phyloP scores from a whole-genome alignment of 305 asterid species.

The Plantago coronopus region DNA sequence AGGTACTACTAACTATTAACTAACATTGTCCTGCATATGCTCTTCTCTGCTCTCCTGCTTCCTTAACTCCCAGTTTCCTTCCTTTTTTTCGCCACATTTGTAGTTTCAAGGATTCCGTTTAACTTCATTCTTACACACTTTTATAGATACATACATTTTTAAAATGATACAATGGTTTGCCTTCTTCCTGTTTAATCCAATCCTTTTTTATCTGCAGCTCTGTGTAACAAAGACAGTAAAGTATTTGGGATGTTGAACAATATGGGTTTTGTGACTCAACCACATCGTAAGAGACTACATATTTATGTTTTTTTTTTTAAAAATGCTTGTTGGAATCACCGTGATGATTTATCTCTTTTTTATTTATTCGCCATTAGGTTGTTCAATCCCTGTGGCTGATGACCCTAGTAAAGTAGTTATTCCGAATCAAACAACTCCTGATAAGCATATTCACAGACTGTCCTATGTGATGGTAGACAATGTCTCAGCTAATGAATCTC shows the following conservation, averaged over 20 bases:
- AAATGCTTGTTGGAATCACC: constrained; percentile 5
- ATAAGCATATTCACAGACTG: constrained; percentile 49
- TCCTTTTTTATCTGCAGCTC: constrained; percentile 49
- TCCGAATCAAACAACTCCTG: constrained; percentile 57
- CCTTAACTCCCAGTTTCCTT: too few relatives aligned
- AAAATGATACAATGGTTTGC: background rate
- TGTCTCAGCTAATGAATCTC: constrained; percentile 44
- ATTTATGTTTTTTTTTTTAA: constrained; percentile 14
- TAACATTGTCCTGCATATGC: too few relatives aligned
- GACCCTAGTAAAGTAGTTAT: constrained; percentile 62
- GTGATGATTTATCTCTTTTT: constrained; percentile 14
- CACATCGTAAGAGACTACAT: constrained; percentile 65
- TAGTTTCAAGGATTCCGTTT: too few relatives aligned
- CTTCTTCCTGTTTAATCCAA: background rate
- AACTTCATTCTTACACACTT: too few relatives aligned
- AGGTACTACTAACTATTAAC: constrained; percentile 37
- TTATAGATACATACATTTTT: too few relatives aligned
- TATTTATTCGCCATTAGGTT: constrained; percentile 48
- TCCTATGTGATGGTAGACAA: constrained; percentile 65
- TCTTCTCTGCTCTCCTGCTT: too few relatives aligned
- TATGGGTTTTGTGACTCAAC: constrained; percentile 76
- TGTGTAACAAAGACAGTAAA: constrained; percentile 87
- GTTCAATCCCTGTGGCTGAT: constrained; percentile 67
- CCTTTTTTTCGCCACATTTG: too few relatives aligned
- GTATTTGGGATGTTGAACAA: constrained; percentile 63